Evolutionary conservation across 2,329 filamentous ascomycete genomes (phyloP).

Genomic region (Microsporum ferrugineum): DNA sequence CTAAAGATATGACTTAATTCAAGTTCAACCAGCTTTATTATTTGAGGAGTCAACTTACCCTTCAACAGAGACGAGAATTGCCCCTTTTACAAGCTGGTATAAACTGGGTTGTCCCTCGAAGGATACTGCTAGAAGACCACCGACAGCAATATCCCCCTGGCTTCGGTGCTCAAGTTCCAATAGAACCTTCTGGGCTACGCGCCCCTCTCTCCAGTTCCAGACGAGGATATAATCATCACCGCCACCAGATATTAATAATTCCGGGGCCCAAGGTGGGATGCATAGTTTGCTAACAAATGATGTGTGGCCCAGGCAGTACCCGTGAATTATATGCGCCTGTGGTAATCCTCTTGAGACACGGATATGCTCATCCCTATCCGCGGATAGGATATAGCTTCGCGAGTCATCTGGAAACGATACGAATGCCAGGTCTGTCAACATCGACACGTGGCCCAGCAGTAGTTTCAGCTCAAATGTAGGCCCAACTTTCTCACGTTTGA

Average conservation of each 20-base stretch:
- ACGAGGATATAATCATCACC: conserved; percentile 68
- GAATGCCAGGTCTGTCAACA: conserved; percentile 66
- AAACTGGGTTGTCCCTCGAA: conserved; percentile 17
- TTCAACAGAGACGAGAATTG: conserved; percentile 46
- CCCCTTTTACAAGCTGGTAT: conserved; percentile 11
- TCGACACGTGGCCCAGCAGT: conserved; percentile 84
- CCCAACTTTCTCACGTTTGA: conserved; percentile 36
- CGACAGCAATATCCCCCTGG: conserved; percentile 34
- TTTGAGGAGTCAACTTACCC: conserved; percentile 37
- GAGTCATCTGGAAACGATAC: conserved; percentile 37
- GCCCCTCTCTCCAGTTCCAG: conserved; percentile 62
- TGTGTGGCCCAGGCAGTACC: conserved; percentile 76
- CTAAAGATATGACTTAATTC: conserved; percentile 31
- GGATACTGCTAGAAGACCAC: conserved; percentile 39
- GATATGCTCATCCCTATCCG: conserved; percentile 71
- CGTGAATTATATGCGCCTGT: conserved; percentile 79
- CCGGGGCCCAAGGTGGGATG: conserved; percentile 44
- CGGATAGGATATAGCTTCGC: conserved; percentile 53
- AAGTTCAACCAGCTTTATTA: not conserved
- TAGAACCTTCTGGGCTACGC: conserved; percentile 24
- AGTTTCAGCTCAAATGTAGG: conserved; percentile 61
- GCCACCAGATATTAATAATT: conserved; percentile 71
- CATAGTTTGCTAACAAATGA: conserved; percentile 73
- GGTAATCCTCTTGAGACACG: conserved; percentile 70
- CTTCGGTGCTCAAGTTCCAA: conserved; percentile 11